These are phyloP conservation scores for Xylariaceae sp. DNA, from an alignment of 2,329 filamentous ascomycete species.

Conservation along the genomic window DNA sequence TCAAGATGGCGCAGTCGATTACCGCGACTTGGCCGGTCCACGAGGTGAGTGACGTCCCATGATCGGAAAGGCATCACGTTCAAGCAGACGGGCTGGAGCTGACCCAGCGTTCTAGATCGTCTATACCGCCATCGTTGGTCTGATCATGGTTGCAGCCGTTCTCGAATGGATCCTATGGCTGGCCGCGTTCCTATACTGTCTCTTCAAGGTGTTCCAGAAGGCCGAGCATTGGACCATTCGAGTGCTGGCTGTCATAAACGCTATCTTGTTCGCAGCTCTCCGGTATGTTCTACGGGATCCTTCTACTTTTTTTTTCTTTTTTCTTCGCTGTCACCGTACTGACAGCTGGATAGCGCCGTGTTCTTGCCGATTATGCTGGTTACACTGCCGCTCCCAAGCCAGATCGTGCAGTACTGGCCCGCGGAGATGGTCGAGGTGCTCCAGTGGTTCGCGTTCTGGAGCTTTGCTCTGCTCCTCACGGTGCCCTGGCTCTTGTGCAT, in stretches of 20 bases:
- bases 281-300: constrained; percentile 49
- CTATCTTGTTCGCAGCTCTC: constrained; percentile 63
- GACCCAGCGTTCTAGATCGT: constrained; percentile 54
- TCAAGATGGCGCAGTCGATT: constrained; percentile 34
- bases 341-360: constrained; percentile 49
- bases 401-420: constrained; percentile 68
- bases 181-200: constrained; percentile 85
- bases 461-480: constrained; percentile 76
- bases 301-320: background rate
- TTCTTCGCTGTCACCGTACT: constrained; percentile 1
- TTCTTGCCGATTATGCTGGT: constrained; percentile 94
- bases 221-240: constrained; percentile 82
- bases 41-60: constrained; percentile 28
- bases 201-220: constrained; percentile 81
- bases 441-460: constrained; percentile 95
- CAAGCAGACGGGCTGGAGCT: constrained; percentile 5
- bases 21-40: constrained; percentile 42
- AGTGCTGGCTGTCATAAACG: constrained; percentile 68
- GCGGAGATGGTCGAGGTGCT: constrained; percentile 58
- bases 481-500: constrained; percentile 91
- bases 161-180: constrained; percentile 95
- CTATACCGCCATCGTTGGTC: constrained; percentile 72
- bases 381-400: constrained; percentile 72
- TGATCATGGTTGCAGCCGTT: constrained; percentile 75
- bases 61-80: background rate